phyloP scores from a whole-genome alignment of 768 basidiomycete species.

The Ramaria rubella region DNA sequence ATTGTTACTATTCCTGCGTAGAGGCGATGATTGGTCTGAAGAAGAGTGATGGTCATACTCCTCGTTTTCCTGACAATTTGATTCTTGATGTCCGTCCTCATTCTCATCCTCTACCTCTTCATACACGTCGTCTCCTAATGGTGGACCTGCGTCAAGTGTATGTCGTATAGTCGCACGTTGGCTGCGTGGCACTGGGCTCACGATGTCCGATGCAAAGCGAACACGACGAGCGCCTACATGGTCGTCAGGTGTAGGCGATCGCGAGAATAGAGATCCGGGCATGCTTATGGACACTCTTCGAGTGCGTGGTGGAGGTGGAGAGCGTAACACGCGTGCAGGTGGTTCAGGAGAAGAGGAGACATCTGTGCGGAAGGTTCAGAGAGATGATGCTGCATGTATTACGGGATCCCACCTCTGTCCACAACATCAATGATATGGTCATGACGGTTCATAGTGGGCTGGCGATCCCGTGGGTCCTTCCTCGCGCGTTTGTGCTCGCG shows the following conservation, averaged over 20 bases:
- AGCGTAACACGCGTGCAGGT: conserved; percentile 28
- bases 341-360: conserved; percentile 10
- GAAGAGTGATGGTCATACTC: conserved; percentile 10
- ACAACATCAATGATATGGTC: not conserved
- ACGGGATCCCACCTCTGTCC: conserved; percentile 10
- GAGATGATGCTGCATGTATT: too few species aligned
- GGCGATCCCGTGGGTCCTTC: not conserved
- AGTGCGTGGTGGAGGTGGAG: conserved; percentile 29
- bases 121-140: conserved; percentile 39
- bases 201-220: conserved; percentile 28
- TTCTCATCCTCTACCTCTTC: conserved; percentile 33
- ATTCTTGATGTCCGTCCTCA: conserved; percentile 25
- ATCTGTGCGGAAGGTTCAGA: conserved; percentile 1
- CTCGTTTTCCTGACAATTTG: conserved; percentile 42
- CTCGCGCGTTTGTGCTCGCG: not conserved
- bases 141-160: conserved; percentile 48
- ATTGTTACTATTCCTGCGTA: not conserved
- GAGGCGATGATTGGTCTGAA: not conserved
- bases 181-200: conserved; percentile 1
- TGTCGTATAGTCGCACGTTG: not conserved
- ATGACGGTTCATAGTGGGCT: not conserved
- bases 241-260: conserved; percentile 58
- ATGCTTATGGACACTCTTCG: conserved; percentile 45
- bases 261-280: conserved; percentile 74
- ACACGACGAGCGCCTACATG: conserved; percentile 36